Evolutionary conservation across 1,284 basidiomycete species (phyloP), one percentile per base, ranked within the genome.

Genomic region (Cryptococcus sp.): DNA sequence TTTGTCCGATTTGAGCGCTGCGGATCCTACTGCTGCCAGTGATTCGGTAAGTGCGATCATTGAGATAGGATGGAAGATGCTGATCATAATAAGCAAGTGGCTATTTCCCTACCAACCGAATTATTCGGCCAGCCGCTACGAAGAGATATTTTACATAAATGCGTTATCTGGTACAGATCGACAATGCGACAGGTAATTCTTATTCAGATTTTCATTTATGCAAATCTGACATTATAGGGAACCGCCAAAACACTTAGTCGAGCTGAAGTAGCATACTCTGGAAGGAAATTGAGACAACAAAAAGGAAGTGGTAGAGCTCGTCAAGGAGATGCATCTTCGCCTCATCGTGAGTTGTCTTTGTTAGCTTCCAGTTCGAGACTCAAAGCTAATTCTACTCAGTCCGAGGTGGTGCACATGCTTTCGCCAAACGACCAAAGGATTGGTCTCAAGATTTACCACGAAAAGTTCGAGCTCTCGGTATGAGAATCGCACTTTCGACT

Each of bases 231-330:
- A 31, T 14, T 44, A 13, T 45, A 70, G 65, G 76, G 74, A 4
- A 71, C 69, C 23, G 70, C 71, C 60, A 63, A 58, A 8, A 97
- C 93, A 33, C 97, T 97, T 79, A 91, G 87, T 38, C 86, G 96
- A 54, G 85, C 84, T 33, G 91, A 98, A 71, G 91, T 98, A 10
- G 82, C 84, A 35, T 92, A 89, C 50, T 95, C 91, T 0, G 90
- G 90, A 30, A 79, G 82, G 63, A 98, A 98, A 78, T 83, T 98
- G 56, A 83, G 88, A 33, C 87, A 83, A 5, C 95, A 99, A 74
- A 99, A 99, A 77, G 94, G 94, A 1, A 84, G 84, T 8, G 96
- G 95, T 65, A 81, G 79, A 60, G 96, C 95, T 14, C 89, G 95
- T 77, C 80, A 95, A 2, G 95, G 95, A 35, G 14, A 13, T 32